phyloP scores from a whole-genome alignment of 139 green algal genomes.

The Chlamydomonas sphaeroides region DNA sequence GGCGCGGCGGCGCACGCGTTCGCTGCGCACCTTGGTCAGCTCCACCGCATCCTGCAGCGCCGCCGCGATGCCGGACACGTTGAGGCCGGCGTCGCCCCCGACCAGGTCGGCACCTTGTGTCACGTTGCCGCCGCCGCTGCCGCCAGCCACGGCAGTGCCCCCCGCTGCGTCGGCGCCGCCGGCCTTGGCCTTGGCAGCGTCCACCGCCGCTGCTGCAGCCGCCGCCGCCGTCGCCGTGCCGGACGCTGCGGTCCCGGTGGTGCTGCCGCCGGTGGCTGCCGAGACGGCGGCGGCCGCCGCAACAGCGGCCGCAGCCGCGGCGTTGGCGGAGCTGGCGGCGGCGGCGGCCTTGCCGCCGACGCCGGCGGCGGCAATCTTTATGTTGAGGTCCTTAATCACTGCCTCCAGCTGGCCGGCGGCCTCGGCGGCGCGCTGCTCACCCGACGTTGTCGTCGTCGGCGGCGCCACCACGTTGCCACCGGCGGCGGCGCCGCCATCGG shows the following conservation, averaged over 20 bases:
- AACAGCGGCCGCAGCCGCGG: background rate
- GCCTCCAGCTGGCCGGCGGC: slow-evolving; percentile 35
- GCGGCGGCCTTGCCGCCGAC: background rate
- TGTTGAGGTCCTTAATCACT: slow-evolving; percentile 46
- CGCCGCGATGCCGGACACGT: slow-evolving; percentile 32
- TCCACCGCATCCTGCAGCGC: slow-evolving; percentile 28
- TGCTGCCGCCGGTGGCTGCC: slow-evolving; percentile 45
- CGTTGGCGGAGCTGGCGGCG: background rate
- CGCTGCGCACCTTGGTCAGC: slow-evolving; percentile 5
- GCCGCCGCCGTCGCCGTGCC: background rate
- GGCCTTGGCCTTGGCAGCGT: background rate
- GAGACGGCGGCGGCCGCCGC: slow-evolving; percentile 41
- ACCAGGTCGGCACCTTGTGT: background rate
- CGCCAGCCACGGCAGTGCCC: background rate
- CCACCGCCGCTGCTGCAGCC: too few relatives aligned
- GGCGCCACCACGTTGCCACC: too few relatives aligned
- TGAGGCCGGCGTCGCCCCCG: background rate
- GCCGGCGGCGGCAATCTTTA: background rate
- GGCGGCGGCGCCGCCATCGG: too few relatives aligned
- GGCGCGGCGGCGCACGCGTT: too few relatives aligned
- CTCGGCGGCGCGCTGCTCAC: background rate
- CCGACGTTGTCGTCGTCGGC: too few relatives aligned
- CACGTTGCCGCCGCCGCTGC: background rate
- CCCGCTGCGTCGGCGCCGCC: too few relatives aligned
- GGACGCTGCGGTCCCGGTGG: background rate